Evolutionary conservation across 2,329 filamentous ascomycete genomes (phyloP).

Genomic region (Sodiomyces alkalinus): DNA sequence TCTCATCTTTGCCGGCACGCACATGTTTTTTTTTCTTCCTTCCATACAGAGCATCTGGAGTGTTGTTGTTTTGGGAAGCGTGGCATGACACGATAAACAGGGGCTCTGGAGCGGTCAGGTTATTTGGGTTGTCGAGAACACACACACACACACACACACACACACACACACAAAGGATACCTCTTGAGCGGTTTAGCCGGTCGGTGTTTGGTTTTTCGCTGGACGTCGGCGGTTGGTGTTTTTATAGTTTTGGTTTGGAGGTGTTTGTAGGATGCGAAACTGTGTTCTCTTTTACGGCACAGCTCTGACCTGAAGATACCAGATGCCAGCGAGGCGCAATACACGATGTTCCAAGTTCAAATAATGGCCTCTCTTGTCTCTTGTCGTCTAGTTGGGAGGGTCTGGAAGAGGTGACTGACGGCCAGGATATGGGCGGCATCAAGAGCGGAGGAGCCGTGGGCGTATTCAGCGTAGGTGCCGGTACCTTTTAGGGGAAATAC

Average conservation of each 20-base stretch:
- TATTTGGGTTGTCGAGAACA: constrained; percentile 3
- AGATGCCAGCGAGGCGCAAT: constrained; percentile 18
- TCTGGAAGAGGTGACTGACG: too few species aligned
- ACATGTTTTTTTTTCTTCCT: too few species aligned
- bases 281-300: constrained; percentile 4
- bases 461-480: too few species aligned
- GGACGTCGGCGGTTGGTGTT: constrained; percentile 1
- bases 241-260: neutral
- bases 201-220: constrained; percentile 2
- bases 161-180: too few species aligned
- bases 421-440: too few species aligned
- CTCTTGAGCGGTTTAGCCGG: neutral
- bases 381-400: neutral
- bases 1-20: too few species aligned
- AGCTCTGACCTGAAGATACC: constrained; percentile 1
- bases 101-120: constrained; percentile 5
- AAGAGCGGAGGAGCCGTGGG: too few species aligned
- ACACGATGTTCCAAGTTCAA: constrained; percentile 19
- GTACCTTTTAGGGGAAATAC: too few species aligned
- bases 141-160: too few species aligned
- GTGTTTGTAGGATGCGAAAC: constrained; percentile 7
- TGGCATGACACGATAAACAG: constrained; percentile 8
- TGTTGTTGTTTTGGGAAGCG: constrained; percentile 6
- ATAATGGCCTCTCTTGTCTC: constrained; percentile 3
- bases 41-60: constrained; percentile 1